Conservation (phyloP, 495 filamentous ascomycete species). For the Aspergillus affinis region DNA sequence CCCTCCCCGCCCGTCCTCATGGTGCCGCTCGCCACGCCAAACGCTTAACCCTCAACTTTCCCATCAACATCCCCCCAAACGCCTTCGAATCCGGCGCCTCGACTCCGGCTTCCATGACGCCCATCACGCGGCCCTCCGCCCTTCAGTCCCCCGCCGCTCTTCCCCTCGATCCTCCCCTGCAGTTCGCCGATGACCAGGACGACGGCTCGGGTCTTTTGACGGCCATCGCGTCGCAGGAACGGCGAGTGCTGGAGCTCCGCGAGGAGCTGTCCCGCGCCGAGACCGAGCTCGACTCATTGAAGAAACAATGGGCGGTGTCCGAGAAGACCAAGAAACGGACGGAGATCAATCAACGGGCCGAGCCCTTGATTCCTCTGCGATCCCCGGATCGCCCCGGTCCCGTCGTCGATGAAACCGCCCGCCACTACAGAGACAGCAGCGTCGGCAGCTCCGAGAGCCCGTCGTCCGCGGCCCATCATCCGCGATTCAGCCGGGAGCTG, state of each 20-base stretch:
- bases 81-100: conserved; percentile 30
- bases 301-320: conserved; percentile 77
- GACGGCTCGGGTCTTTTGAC: conserved; percentile 80
- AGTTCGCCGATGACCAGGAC: conserved; percentile 32
- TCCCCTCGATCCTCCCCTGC: conserved; percentile 43
- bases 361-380: conserved; percentile 58
- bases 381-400: conserved; percentile 28
- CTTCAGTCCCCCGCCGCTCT: conserved; percentile 28
- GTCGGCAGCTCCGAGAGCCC: conserved; percentile 29
- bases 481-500: conserved; percentile 44
- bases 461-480: conserved; percentile 33
- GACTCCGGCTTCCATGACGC: conserved; percentile 41
- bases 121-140: conserved; percentile 35
- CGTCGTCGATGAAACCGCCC: conserved; percentile 16
- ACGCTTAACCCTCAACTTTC: conserved; percentile 78
- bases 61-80: conserved; percentile 50
- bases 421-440: conserved; percentile 35
- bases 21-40: conserved; percentile 64
- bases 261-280: conserved; percentile 86
- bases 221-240: conserved; percentile 87
- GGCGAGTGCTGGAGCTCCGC: conserved; percentile 85
- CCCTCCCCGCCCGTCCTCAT: conserved; percentile 51
- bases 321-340: conserved; percentile 77
- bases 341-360: conserved; percentile 55
- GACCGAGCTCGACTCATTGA: conserved; percentile 69